Conservation (phyloP, 805 yeast species). For the Isabelozyma heimii region DNA sequence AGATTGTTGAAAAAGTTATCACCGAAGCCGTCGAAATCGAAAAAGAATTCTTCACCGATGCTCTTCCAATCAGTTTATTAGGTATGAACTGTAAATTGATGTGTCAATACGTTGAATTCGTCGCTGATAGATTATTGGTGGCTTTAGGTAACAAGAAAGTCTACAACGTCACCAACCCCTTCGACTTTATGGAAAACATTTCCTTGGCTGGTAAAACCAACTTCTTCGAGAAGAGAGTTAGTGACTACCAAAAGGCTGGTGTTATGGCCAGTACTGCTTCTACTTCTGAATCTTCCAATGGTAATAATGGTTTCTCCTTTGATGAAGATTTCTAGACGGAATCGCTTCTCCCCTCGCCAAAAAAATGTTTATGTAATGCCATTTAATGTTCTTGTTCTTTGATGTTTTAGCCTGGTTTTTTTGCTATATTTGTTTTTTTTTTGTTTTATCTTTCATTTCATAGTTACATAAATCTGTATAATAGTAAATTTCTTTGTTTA, state of each 20-base stretch:
- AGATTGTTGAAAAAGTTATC: conserved; percentile 79
- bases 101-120: conserved; percentile 98
- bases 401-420: background rate
- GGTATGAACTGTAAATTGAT: conserved; percentile 94
- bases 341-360: background rate
- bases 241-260: conserved; percentile 99
- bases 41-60: conserved; percentile 91
- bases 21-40: conserved; percentile 95
- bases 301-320: conserved; percentile 56
- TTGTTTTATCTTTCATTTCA: background rate
- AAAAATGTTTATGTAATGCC: background rate
- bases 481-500: background rate
- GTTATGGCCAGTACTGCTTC: conserved; percentile 77
- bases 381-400: background rate
- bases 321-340: conserved; percentile 85
- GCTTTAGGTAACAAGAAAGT: conserved; percentile 89
- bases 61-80: conserved; percentile 86
- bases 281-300: conserved; percentile 7
- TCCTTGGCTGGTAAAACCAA: conserved; percentile 98
- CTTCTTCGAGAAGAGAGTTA: conserved; percentile 98
- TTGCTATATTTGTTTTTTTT: background rate
- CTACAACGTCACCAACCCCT: conserved; percentile 88
- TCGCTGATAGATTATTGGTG: conserved; percentile 91
- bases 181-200: conserved; percentile 98
- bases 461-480: conserved; percentile 2